Percentiles rank a stretch among this genome's conserved stretches.
phyloP scores from a whole-genome alignment of 1,284 basidiomycete species.

The Waitea zeae region DNA sequence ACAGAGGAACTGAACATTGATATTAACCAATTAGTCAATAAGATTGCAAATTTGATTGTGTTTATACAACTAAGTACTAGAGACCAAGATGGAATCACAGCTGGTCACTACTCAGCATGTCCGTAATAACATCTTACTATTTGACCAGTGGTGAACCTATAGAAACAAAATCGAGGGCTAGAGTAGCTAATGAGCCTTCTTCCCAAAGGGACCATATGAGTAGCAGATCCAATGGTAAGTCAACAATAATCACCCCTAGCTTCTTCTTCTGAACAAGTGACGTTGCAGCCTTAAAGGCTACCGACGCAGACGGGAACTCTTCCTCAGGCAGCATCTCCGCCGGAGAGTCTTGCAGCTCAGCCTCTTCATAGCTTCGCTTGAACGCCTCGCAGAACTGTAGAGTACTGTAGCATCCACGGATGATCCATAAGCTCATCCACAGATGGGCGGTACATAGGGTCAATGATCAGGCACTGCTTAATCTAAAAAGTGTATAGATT shows the following conservation, averaged over 20 bases:
- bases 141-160: no score
- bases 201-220: no score
- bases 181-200: no score
- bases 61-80: no score
- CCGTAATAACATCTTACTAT: no score
- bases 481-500: conserved; percentile 20
- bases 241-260: conserved; percentile 29
- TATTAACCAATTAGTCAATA: no score
- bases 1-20: no score
- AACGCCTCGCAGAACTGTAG: conserved; percentile 49
- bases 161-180: no score
- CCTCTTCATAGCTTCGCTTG: conserved; percentile 49
- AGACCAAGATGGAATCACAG: no score
- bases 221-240: no score
- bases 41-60: no score
- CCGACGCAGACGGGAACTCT: conserved; percentile 28
- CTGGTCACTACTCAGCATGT: no score
- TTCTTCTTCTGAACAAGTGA: conserved; percentile 43
- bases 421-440: conserved; percentile 80
- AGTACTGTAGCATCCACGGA: conserved; percentile 79
- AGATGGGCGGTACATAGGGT: conserved; percentile 71
- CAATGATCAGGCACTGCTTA: conserved; percentile 80
- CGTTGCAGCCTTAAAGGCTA: conserved; percentile 36
- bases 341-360: conserved; percentile 35
- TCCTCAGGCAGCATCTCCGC: conserved; percentile 26